These are phyloP conservation scores for Podospora pseudocomata DNA, from an alignment of 495 filamentous ascomycete species.

Conservation along the genomic window DNA sequence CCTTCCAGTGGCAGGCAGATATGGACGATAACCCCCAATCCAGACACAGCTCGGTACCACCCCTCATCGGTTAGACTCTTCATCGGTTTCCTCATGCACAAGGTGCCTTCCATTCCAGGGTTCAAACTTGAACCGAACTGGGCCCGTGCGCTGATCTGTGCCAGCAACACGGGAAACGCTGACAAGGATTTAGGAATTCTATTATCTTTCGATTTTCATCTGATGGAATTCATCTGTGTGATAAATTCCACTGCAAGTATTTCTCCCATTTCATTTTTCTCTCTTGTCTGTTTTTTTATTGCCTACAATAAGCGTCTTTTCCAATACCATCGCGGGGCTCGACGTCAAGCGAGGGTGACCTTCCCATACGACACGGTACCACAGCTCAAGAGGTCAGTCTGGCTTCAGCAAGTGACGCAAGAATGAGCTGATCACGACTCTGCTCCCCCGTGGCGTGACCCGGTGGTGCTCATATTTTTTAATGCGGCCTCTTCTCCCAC, in stretches of 20 bases:
- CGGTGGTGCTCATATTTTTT: not conserved
- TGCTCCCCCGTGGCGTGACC: not conserved
- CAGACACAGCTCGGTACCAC: not conserved
- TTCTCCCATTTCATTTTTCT: not conserved
- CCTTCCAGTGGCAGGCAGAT: not conserved
- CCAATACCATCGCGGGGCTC: not conserved
- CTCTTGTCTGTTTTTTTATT: not conserved
- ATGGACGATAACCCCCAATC: not conserved
- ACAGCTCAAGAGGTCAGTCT: not conserved
- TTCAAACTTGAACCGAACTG: not conserved
- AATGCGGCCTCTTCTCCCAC: not conserved
- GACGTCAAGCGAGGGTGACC: not conserved
- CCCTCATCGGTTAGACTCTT: conserved; percentile 3
- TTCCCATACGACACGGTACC: not conserved
- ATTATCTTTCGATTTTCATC: not conserved
- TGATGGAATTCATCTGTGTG: not conserved
- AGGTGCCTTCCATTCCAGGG: not conserved
- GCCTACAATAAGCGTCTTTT: not conserved
- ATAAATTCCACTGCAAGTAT: not conserved
- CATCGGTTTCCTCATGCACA: conserved; percentile 2
- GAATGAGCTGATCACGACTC: conserved; percentile 6
- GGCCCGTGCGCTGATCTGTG: not conserved
- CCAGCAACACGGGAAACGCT: not conserved
- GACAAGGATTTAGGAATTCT: not conserved
- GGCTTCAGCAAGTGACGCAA: conserved; percentile 7